Conservation (phyloP, 352 stramenopile genomes). For the Phytophthora uliginosa region DNA sequence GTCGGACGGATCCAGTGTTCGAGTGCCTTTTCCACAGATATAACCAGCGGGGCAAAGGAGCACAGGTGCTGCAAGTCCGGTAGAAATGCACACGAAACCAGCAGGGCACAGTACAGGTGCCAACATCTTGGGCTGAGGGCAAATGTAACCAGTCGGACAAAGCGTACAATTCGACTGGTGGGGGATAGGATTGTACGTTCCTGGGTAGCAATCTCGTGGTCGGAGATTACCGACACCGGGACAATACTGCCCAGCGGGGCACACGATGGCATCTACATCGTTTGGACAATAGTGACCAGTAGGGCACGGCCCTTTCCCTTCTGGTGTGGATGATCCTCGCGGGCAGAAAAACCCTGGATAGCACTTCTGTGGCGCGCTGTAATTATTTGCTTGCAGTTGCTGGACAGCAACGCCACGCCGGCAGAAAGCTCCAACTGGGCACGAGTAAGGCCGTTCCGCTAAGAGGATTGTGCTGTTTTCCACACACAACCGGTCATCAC, state of each 20-base stretch:
- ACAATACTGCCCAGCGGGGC: constrained; percentile 95
- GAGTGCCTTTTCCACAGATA: constrained; percentile 94
- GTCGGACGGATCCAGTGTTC: constrained; percentile 91
- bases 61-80: constrained; percentile 90
- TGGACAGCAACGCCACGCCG: constrained; percentile 82
- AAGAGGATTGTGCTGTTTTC: constrained; percentile 57
- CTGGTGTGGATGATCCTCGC: constrained; percentile 89
- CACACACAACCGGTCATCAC: constrained; percentile 61
- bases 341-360: constrained; percentile 98
- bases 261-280: constrained; percentile 91
- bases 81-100: constrained; percentile 97
- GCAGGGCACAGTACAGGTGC: constrained; percentile 90
- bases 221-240: constrained; percentile 95
- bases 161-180: constrained; percentile 95
- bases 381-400: constrained; percentile 86
- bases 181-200: constrained; percentile 92
- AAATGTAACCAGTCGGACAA: constrained; percentile 96
- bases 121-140: constrained; percentile 86
- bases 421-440: constrained; percentile 96
- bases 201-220: constrained; percentile 93
- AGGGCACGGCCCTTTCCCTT: constrained; percentile 95
- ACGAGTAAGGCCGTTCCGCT: constrained; percentile 95
- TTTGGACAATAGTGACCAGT: constrained; percentile 97
- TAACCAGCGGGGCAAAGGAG: constrained; percentile 96
- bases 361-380: constrained; percentile 95